Evolutionary conservation across 2,329 filamentous ascomycete genomes (phyloP).

Genomic region (Nigrograna mackinnonii): DNA sequence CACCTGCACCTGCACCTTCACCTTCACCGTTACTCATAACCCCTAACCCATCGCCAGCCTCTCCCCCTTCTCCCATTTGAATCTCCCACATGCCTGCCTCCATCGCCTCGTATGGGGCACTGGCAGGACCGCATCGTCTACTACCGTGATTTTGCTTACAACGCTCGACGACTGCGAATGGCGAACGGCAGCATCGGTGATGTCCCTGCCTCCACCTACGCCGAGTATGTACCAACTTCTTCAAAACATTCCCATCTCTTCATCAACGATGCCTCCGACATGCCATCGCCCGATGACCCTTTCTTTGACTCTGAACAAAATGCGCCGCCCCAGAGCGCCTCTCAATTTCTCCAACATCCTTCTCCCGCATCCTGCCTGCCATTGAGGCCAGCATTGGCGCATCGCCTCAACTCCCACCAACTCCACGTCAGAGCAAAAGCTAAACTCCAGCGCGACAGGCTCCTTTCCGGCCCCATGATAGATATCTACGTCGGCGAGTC

Average conservation of each 20-base stretch:
- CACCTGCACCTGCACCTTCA: slow-evolving; percentile 1
- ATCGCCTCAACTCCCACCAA: slow-evolving; percentile 41
- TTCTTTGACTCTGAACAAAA: not conserved
- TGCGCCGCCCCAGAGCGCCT: slow-evolving; percentile 17
- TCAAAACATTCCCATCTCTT: slow-evolving; percentile 6
- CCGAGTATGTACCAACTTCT: slow-evolving; percentile 53
- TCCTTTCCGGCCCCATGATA: slow-evolving; percentile 56
- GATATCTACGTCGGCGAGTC: slow-evolving; percentile 55
- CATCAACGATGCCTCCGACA: slow-evolving; percentile 17
- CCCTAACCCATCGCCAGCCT: slow-evolving; percentile 3
- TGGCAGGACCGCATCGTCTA: slow-evolving; percentile 39
- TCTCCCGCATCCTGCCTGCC: slow-evolving; percentile 21
- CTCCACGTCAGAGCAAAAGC: slow-evolving; percentile 45
- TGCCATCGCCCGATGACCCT: not conserved
- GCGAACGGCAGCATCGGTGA: slow-evolving; percentile 51
- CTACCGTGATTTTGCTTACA: slow-evolving; percentile 49
- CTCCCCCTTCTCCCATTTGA: too few relatives aligned
- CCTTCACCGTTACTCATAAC: not conserved
- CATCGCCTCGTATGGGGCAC: slow-evolving; percentile 35
- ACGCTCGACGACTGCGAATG: slow-evolving; percentile 47
- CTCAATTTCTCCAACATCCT: slow-evolving; percentile 10
- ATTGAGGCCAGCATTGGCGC: slow-evolving; percentile 35
- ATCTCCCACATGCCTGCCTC: slow-evolving; percentile 26
- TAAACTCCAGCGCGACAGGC: slow-evolving; percentile 53
- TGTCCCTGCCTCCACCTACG: slow-evolving; percentile 53